A percentile compares a stretch with the other conserved stretches of the same genome.
Conservation (phyloP, 108 stramenopile genomes). For the Cyclostephanos invisitatus region DNA sequence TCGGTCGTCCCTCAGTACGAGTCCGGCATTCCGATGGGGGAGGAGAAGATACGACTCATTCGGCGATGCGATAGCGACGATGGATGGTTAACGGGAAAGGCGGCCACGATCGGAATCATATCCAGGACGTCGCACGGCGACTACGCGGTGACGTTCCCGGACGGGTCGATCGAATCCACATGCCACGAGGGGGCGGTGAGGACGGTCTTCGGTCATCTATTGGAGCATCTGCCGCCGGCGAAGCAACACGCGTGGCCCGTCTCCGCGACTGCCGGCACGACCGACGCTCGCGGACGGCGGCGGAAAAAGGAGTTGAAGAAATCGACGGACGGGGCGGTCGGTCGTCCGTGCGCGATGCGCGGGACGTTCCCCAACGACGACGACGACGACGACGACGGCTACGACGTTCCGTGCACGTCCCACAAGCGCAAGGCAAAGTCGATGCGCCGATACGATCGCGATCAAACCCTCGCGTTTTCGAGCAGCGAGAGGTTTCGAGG, state of each 20-base stretch:
- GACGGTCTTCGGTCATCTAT: slow-evolving; percentile 12
- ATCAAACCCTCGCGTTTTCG: too few relatives aligned
- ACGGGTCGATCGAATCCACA: slow-evolving; percentile 17
- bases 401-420: too few relatives aligned
- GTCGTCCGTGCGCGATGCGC: too few relatives aligned
- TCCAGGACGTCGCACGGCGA: background rate
- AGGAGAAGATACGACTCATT: slow-evolving; percentile 44
- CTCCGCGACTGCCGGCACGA: slow-evolving; percentile 2
- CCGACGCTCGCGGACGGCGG: slow-evolving; percentile 15
- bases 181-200: slow-evolving; percentile 15
- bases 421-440: too few relatives aligned
- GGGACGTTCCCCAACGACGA: too few relatives aligned
- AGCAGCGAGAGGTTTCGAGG: too few relatives aligned
- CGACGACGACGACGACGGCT: too few relatives aligned
- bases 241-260: slow-evolving; percentile 22
- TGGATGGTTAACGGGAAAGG: slow-evolving; percentile 28
- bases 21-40: slow-evolving; percentile 33
- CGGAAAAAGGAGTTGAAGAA: slow-evolving; percentile 13
- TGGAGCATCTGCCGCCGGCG: slow-evolving; percentile 1
- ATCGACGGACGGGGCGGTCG: background rate
- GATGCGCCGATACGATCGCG: too few relatives aligned
- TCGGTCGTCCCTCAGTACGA: slow-evolving; percentile 41
- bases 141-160: slow-evolving; percentile 16
- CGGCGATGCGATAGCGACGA: slow-evolving; percentile 18
- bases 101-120: slow-evolving; percentile 19